Evolutionary conservation across 2,329 filamentous ascomycete genomes (phyloP).

Genomic region (Aspergillus niger): DNA sequence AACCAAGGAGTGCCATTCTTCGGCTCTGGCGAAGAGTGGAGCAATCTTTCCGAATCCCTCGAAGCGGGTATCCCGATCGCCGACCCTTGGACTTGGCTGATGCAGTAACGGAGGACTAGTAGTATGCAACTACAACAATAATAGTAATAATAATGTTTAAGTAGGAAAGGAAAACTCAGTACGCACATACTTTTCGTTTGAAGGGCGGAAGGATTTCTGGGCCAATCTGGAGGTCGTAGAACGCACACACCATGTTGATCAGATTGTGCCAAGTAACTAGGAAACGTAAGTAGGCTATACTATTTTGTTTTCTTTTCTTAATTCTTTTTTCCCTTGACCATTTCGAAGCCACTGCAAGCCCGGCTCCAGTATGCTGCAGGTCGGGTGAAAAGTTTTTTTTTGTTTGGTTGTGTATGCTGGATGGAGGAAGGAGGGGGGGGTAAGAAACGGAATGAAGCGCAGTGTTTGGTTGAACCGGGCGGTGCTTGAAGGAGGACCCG

Average conservation of each 20-base stretch:
- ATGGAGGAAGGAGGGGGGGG: conserved; percentile 14
- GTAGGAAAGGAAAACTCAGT: not conserved
- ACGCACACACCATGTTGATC: conserved; percentile 12
- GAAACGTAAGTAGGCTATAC: not conserved
- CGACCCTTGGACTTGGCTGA: conserved; percentile 15
- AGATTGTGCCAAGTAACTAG: not conserved
- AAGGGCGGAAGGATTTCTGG: not conserved
- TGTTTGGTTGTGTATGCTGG: no score
- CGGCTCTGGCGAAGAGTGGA: conserved; percentile 14
- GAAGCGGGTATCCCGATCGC: conserved; percentile 20
- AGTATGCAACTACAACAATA: conserved; percentile 10
- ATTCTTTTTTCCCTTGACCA: not conserved
- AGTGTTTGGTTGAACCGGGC: conserved; percentile 15
- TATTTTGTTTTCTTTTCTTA: not conserved
- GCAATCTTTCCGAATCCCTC: conserved; percentile 14
- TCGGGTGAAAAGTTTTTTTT: conserved; percentile 15
- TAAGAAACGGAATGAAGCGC: conserved; percentile 10
- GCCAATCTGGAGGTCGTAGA: not conserved
- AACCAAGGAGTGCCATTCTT: conserved; percentile 20
- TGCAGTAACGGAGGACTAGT: conserved; percentile 5
- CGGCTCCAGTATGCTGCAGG: conserved; percentile 18
- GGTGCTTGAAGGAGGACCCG: not conserved
- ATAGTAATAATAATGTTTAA: not conserved
- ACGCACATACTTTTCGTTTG: not conserved
- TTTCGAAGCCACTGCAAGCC: conserved; percentile 4